A percentile compares a stretch with the other conserved stretches of the same genome.
phyloP scores from a whole-genome alignment of 345 rosid genomes.

The Microcos paniculata region DNA sequence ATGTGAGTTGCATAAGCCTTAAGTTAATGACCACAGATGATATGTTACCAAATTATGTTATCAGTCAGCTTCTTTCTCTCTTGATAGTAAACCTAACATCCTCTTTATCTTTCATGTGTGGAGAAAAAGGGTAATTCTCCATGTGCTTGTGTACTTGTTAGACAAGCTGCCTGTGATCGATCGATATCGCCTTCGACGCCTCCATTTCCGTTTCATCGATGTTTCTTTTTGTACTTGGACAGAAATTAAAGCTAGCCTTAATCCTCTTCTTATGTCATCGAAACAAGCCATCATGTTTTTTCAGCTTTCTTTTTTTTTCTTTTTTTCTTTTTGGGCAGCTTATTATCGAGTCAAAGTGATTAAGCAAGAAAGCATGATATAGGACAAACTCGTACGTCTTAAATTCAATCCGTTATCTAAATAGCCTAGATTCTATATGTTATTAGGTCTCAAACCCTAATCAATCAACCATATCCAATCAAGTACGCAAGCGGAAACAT shows the following conservation, averaged over 20 bases:
- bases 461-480: no score
- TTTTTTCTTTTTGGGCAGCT: no score
- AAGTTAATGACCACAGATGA: constrained; percentile 9
- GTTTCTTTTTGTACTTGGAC: neutral
- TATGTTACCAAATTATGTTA: constrained; percentile 11
- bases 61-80: constrained; percentile 5
- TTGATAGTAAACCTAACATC: constrained; percentile 12
- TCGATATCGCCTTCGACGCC: neutral
- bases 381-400: neutral
- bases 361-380: neutral
- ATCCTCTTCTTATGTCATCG: neutral
- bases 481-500: no score
- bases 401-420: constrained; percentile 7
- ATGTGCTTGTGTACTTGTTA: neutral
- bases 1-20: constrained; percentile 18
- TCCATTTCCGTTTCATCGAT: neutral
- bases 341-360: neutral
- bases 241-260: neutral
- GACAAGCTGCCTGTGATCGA: neutral
- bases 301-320: no score
- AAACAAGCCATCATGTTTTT: neutral
- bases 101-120: neutral
- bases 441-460: no score
- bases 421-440: neutral
- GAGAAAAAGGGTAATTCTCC: neutral